These are phyloP conservation scores for Arabis hirsuta DNA, from an alignment of 345 rosid genomes.

Conservation along the genomic window DNA sequence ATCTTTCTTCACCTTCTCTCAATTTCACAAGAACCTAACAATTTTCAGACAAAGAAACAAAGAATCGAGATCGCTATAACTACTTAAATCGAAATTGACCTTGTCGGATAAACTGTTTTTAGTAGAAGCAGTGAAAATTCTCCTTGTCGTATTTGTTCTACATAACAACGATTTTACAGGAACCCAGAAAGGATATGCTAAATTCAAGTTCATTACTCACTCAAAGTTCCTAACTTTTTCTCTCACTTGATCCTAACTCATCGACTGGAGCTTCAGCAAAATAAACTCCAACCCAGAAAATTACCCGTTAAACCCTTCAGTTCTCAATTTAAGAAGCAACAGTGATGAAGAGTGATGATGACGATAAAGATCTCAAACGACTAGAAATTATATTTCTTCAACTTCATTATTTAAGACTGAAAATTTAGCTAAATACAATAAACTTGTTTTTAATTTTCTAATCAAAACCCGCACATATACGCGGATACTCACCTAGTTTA, in stretches of 20 bases:
- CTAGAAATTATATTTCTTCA: too few relatives aligned
- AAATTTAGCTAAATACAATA: too few relatives aligned
- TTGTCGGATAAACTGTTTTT: neutral
- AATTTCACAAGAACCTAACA: neutral
- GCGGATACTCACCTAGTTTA: too few relatives aligned
- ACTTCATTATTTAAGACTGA: too few relatives aligned
- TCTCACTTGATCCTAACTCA: neutral
- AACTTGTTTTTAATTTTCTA: too few relatives aligned
- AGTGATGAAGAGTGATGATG: neutral
- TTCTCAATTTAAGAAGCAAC: neutral
- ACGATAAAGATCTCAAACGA: neutral
- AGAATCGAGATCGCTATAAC: neutral
- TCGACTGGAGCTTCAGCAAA: neutral
- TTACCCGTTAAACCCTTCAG: constrained; percentile 23
- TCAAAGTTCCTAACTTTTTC: neutral
- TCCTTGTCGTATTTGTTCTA: constrained; percentile 21
- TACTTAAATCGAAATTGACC: constrained; percentile 33
- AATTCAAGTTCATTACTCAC: constrained; percentile 26
- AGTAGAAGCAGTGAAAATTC: constrained; percentile 4
- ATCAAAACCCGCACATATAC: too few relatives aligned
- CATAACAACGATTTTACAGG: constrained; percentile 38
- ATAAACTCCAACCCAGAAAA: neutral
- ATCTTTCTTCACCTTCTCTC: constrained; percentile 41
- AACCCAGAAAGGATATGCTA: constrained; percentile 34
- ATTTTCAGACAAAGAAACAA: neutral